Conservation (phyloP, 768 basidiomycete genomes). For the Termitomyces sp. region DNA sequence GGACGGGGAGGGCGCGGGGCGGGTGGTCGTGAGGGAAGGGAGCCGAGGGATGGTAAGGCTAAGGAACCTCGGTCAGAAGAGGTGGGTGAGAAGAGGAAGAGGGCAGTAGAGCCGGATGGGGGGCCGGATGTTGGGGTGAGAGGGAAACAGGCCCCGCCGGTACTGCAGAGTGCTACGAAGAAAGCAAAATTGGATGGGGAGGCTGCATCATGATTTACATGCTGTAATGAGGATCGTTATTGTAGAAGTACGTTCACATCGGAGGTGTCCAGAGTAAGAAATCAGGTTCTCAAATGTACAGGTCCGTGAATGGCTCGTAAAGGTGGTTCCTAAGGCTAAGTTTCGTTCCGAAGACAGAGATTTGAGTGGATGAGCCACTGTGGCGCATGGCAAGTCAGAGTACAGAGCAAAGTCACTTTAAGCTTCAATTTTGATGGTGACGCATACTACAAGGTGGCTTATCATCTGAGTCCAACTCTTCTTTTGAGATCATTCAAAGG, state of each 20-base stretch:
- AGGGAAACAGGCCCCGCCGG: constrained; percentile 55
- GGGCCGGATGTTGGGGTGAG: constrained; percentile 64
- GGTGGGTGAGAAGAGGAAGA: constrained; percentile 71
- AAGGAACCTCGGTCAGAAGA: constrained; percentile 37
- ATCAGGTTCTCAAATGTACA: too few species aligned
- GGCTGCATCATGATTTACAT: constrained; percentile 12
- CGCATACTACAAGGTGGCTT: too few species aligned
- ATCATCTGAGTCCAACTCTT: too few species aligned
- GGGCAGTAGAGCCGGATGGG: constrained; percentile 73
- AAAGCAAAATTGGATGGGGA: constrained; percentile 37
- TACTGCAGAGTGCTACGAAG: constrained; percentile 32
- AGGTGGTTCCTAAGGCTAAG: too few species aligned
- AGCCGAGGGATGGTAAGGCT: constrained; percentile 25
- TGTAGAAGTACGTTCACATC: background rate
- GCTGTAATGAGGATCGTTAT: background rate
- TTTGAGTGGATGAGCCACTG: too few species aligned
- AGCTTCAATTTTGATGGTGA: too few species aligned
- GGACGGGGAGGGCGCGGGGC: constrained; percentile 30
- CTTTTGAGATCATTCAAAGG: too few species aligned
- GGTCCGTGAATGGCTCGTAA: too few species aligned
- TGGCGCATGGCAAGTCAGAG: too few species aligned
- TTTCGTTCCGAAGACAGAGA: too few species aligned
- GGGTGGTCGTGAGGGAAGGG: constrained; percentile 35
- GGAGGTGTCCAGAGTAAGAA: background rate
- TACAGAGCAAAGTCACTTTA: too few species aligned